Evolutionary conservation across 345 rosid genomes (phyloP).

Genomic region (Salix suchowensis): DNA sequence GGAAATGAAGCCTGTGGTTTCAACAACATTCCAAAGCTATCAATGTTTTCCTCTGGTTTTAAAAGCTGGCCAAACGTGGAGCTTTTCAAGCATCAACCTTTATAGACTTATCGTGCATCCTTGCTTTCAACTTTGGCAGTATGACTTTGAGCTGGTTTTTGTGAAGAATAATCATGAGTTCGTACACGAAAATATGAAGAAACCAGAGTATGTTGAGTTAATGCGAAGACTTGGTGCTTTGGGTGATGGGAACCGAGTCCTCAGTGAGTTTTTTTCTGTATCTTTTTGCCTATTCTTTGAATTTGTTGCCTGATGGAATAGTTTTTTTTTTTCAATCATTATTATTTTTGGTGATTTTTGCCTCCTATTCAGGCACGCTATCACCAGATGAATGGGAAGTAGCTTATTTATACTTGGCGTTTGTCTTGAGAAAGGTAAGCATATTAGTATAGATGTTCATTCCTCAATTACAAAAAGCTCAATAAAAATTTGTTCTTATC

Average conservation of each 20-base stretch:
- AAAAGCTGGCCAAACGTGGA: not conserved
- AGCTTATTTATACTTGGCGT: too few relatives aligned
- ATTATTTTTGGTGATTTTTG: too few relatives aligned
- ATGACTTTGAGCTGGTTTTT: conserved; percentile 76
- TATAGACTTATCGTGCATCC: not conserved
- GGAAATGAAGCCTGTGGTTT: not conserved
- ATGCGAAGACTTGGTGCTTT: conserved; percentile 94
- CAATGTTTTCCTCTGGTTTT: not conserved
- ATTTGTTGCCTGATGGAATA: not conserved
- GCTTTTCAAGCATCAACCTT: not conserved
- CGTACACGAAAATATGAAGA: conserved; percentile 76
- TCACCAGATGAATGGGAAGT: too few relatives aligned
- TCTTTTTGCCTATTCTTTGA: not conserved
- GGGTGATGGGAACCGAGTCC: conserved; percentile 92
- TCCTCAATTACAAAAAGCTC: too few relatives aligned
- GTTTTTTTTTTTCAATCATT: too few relatives aligned
- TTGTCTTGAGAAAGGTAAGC: too few relatives aligned
- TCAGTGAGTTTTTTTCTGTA: conserved; percentile 43
- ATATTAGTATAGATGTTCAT: too few relatives aligned
- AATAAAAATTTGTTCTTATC: too few relatives aligned
- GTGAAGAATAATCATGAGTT: conserved; percentile 94
- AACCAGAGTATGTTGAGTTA: conserved; percentile 66
- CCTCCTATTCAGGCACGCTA: too few relatives aligned
- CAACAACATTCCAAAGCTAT: not conserved
- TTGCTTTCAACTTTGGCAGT: conserved; percentile 40